Evolutionary conservation across 2,329 filamentous ascomycete genomes (phyloP).

Genomic region (Penicillium sp.): DNA sequence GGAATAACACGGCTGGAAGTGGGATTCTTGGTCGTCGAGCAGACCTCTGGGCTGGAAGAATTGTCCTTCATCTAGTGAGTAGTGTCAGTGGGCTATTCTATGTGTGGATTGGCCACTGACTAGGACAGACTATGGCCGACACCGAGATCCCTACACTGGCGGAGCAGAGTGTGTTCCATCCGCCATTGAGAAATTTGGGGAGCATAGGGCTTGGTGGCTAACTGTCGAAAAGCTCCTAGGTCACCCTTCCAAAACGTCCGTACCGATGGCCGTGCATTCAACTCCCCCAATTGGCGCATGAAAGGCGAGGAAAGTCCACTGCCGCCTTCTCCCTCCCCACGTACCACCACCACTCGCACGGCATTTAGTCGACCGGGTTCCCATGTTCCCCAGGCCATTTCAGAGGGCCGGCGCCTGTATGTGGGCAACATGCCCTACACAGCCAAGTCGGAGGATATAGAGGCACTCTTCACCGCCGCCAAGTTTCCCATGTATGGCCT

Average conservation of each 20-base stretch:
- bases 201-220: no score
- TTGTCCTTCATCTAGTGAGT: no score
- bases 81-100: no score
- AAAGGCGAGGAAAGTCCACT: slow-evolving; percentile 39
- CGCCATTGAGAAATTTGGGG: slow-evolving; percentile 1
- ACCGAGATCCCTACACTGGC: slow-evolving; percentile 28
- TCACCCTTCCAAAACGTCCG: slow-evolving; percentile 33
- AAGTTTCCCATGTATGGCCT: slow-evolving; percentile 36
- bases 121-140: slow-evolving; percentile 31
- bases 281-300: slow-evolving; percentile 43
- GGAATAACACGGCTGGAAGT: slow-evolving; percentile 3
- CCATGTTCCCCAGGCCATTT: slow-evolving; percentile 38
- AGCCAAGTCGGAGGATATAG: slow-evolving; percentile 52
- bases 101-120: no score
- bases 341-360: slow-evolving; percentile 30
- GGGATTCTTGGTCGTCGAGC: no score
- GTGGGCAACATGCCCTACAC: slow-evolving; percentile 57
- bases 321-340: slow-evolving; percentile 27
- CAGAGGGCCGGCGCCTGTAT: slow-evolving; percentile 49
- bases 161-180: slow-evolving; percentile 35
- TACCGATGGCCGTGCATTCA: slow-evolving; percentile 39
- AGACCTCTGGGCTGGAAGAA: no score
- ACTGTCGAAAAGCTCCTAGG: slow-evolving; percentile 28
- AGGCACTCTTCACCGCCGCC: slow-evolving; percentile 47
- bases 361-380: slow-evolving; percentile 31